Conservation (phyloP, 106 monocot genomes). For the Alisma plantagoaquatica region DNA sequence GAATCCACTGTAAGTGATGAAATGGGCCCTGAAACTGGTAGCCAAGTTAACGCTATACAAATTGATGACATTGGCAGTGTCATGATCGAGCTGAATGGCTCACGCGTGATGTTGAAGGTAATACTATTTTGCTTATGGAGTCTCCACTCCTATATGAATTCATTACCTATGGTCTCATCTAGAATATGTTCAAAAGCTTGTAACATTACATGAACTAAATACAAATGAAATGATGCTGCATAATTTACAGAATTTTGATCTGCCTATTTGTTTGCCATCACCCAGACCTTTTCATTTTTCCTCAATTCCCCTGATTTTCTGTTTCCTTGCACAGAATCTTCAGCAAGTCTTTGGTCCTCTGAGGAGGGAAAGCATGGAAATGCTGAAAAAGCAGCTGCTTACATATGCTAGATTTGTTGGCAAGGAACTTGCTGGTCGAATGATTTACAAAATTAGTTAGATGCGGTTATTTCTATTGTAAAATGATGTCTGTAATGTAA, state of each 20-base stretch:
- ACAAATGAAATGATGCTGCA: background rate
- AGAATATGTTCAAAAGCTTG: background rate
- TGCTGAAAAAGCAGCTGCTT: slow-evolving; percentile 7
- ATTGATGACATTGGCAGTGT: background rate
- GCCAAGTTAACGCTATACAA: background rate
- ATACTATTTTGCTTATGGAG: background rate
- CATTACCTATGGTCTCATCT: background rate
- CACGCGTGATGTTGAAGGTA: slow-evolving; percentile 14
- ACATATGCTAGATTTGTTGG: slow-evolving; percentile 10
- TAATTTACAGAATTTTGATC: background rate
- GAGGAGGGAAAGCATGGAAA: background rate
- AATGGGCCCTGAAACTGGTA: slow-evolving; percentile 2
- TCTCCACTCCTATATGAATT: background rate
- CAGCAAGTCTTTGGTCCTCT: background rate
- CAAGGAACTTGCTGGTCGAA: background rate
- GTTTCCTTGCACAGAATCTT: slow-evolving; percentile 7
- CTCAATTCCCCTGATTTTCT: background rate
- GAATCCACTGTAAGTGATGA: slow-evolving; percentile 1
- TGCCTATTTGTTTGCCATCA: background rate
- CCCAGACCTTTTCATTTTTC: background rate
- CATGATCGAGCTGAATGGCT: slow-evolving; percentile 12
- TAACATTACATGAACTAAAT: background rate
- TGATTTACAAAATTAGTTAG: no score
- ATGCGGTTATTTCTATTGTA: no score
- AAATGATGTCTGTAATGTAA: no score